These are phyloP conservation scores for Meyerozyma elateridarum DNA, from an alignment of 1,139 yeast species.

Conservation along the genomic window DNA sequence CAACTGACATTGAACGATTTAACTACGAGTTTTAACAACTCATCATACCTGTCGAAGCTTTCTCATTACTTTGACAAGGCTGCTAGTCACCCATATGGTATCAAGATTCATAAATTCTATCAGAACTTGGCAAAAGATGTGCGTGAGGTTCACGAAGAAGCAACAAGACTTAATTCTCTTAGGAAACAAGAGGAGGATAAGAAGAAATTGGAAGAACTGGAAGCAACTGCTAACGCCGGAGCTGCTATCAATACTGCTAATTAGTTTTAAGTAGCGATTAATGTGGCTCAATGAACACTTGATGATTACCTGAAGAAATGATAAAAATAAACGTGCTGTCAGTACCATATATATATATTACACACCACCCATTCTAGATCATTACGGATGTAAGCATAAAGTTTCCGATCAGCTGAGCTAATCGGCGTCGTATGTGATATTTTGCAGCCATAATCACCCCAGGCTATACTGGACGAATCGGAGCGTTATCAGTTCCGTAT, in stretches of 20 bases:
- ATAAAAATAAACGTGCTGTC: too few species aligned
- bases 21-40: constrained; percentile 10
- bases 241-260: constrained; percentile 13
- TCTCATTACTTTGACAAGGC: constrained; percentile 49
- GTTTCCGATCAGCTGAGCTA: too few species aligned
- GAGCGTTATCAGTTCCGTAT: too few species aligned
- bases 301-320: too few species aligned
- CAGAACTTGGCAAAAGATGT: constrained; percentile 51
- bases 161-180: constrained; percentile 61
- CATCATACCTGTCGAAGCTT: constrained; percentile 22
- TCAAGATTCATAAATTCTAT: constrained; percentile 49
- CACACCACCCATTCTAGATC: too few species aligned
- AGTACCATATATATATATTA: too few species aligned
- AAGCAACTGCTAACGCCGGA: constrained; percentile 10
- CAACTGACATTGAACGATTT: constrained; percentile 7
- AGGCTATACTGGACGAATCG: too few species aligned
- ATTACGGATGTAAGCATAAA: too few species aligned
- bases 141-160: constrained; percentile 66
- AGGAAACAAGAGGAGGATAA: constrained; percentile 29
- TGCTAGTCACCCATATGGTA: constrained; percentile 39
- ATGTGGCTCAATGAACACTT: too few species aligned
- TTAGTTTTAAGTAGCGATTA: too few species aligned
- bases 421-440: too few species aligned
- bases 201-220: background rate
- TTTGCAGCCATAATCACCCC: too few species aligned